Evolutionary conservation across 1,284 basidiomycete genomes (phyloP).

Genomic region (Thecaphora frezii): DNA sequence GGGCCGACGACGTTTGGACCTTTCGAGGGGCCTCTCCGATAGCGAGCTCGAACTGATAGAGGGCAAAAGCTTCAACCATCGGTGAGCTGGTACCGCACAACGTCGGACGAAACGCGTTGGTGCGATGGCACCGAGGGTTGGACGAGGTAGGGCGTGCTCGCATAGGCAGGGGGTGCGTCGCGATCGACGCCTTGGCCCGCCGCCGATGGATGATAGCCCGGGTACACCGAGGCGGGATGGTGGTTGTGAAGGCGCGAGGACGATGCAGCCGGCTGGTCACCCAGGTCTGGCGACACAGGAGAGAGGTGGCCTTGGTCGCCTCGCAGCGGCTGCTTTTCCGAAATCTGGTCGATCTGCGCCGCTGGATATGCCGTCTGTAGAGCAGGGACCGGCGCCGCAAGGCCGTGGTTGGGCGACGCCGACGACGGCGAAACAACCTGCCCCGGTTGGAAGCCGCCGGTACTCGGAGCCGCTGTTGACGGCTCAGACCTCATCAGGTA

Average conservation of each 20-base stretch:
- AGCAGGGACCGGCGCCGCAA: not conserved
- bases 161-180: not conserved
- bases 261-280: not conserved
- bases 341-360: not conserved
- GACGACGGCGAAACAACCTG: not conserved
- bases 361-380: not conserved
- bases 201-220: not conserved
- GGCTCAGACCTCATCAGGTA: not conserved
- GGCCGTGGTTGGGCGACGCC: not conserved
- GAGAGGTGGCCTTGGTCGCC: not conserved
- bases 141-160: not conserved
- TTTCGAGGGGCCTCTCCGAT: no score
- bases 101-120: not conserved
- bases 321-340: not conserved
- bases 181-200: not conserved
- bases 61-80: no score
- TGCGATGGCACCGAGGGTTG: not conserved
- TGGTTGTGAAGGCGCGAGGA: no score
- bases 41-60: no score
- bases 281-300: not conserved
- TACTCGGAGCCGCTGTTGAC: not conserved
- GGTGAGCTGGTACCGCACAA: not conserved
- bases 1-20: no score
- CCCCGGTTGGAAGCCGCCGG: not conserved
- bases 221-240: no score